Evolutionary conservation across 331 rosid genomes (phyloP).

Genomic region (Quercus lobata): DNA sequence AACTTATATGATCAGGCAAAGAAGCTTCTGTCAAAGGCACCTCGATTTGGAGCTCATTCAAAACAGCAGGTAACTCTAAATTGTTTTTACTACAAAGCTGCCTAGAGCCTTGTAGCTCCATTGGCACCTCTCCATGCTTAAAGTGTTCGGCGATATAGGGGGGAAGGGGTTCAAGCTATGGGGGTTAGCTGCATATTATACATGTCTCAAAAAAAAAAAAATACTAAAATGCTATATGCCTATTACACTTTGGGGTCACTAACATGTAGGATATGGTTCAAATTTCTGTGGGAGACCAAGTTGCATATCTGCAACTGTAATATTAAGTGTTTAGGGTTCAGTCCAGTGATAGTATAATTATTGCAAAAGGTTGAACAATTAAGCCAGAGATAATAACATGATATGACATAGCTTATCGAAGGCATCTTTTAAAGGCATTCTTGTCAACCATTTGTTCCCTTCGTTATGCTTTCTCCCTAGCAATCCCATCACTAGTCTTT

Average conservation of each 20-base stretch:
- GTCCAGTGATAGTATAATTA: not conserved
- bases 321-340: not conserved
- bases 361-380: not conserved
- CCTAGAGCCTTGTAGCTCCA: too few species aligned
- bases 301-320: not conserved
- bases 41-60: constrained; percentile 88
- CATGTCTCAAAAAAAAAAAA: too few species aligned
- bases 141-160: accelerated
- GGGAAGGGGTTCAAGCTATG: too few species aligned
- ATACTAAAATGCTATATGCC: not conserved
- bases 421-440: not conserved
- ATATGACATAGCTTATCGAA: not conserved
- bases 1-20: constrained; percentile 92
- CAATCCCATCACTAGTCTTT: not conserved
- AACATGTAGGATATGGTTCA: not conserved
- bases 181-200: too few species aligned
- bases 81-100: not conserved
- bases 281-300: not conserved
- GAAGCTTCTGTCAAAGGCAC: constrained; percentile 97
- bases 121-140: too few species aligned
- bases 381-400: not conserved
- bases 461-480: not conserved
- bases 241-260: not conserved
- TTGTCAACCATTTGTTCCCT: not conserved
- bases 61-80: constrained; percentile 67